Base-by-base conservation (phyloP, 148 eudicot species). In the Selenicereus undatus region DNA sequence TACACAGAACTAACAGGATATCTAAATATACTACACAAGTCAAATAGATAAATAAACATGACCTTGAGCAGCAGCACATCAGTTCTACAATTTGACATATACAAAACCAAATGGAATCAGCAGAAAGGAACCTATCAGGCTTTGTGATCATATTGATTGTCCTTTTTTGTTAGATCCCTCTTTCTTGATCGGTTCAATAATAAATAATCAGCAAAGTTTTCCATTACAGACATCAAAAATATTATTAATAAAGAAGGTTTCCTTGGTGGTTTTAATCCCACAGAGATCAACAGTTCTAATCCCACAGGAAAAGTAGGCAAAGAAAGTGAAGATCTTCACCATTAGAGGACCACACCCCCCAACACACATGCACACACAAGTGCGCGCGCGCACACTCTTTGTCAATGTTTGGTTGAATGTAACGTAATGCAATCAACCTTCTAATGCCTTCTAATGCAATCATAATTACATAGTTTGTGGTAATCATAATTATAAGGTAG, bases 31-130 rank as follows among this genome's bases (percentile, higher is more conserved):
- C 74, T 1, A 65, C 42, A 56, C 13, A 43, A 74, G 18, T 39
- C 18, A 36, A 39, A 4, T 24, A 73, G 36, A 72, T 14, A 70
- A 24, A 13, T 10, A 81, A 22, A 48, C 62, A 75, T 27, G 26
- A 52, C 36, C 73, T 50, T 24, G 39, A 74, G 54, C 83, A 65
- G 43, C 60, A 80, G 27, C 45, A 29, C 42, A 68, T 76, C 75
- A 65, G 16, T 50, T 48, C 68, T 32, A 64, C 42, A 74, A 4
- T 60, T 42, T 6, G 6, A 65, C 29, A 29, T 32, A 22, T 43
- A 30, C 35, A 21, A 62, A 9, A 26, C 22, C 8, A 80, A 29
- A 76, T 16, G n/a, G 26, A 27, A 81, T 32, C n/a, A 20, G 72
- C 62, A 48, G 30, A n/a, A 50, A 72, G 45, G 75, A 21, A 56